Base-by-base conservation (phyloP, 192 early-diverging fungal species). In the Entomortierella chlamydospora region DNA sequence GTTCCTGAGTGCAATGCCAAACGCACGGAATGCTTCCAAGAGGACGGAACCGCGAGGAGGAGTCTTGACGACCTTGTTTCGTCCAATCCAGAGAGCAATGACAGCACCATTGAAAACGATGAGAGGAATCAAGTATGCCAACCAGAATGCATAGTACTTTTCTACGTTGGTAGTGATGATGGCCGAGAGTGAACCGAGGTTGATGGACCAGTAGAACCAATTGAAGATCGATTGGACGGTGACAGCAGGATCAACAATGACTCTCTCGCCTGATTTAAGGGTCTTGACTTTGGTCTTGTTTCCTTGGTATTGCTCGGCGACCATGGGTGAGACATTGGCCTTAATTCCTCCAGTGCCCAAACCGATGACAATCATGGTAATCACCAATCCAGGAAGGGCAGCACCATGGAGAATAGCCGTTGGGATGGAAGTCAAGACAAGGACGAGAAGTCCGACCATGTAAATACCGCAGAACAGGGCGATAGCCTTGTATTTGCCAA, bases 161-260 rank as follows among this genome's bases (percentile, higher is more conserved):
- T 90, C 90, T 0, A 88, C 58, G 69, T 70, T 86, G 68, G 87
- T 88, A 50, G 72, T 88, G 30, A 82, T 85, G 59, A 84, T 90
- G 58, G 85, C 85, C 70, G 77, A 89, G 56, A 94, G 82, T 26
- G 88, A 84, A 41, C 92, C 92, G 29, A 92, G 28, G 71, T 92
- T 92, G 68, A 94, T 91, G 41, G 88, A 83, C 84, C 86, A 88
- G 82, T 96, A 96, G 82, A 96, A 96, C 90, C 88, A 92, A 81
- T 90, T 91, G 82, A 94, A 96, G 51, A 95, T 90, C 20, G 85
- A 87, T 83, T 95, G 91, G 37, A 91, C 73, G 1, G 93, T 93
- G 57, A 90, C 83, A 70, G 84, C 83, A 51, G 91, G 90, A 69
- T 90, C 87, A 10, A 93, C 87, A 37, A 93, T 84, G 13, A 92